phyloP scores from a whole-genome alignment of 352 stramenopile species.

The Blastocystis sp. region DNA sequence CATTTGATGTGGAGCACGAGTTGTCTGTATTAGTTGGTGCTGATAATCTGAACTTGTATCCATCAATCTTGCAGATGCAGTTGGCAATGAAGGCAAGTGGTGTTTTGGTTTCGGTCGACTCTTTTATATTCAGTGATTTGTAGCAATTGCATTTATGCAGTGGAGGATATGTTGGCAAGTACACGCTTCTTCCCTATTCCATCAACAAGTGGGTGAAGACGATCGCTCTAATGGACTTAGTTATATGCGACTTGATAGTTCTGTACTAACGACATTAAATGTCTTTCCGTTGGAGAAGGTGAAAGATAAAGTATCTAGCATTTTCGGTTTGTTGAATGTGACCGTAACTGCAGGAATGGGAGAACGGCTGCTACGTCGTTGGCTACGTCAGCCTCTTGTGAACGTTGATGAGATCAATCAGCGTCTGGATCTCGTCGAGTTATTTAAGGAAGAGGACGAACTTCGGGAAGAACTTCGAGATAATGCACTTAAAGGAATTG shows the following conservation, averaged over 20 bases:
- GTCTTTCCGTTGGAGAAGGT: conserved; percentile 74
- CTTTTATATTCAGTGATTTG: not conserved
- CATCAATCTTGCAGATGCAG: conserved; percentile 72
- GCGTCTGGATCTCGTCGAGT: conserved; percentile 81
- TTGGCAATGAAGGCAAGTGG: conserved; percentile 69
- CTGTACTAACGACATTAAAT: conserved; percentile 82
- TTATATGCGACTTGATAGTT: conserved; percentile 83
- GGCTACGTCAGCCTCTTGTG: conserved; percentile 88
- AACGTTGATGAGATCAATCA: conserved; percentile 76
- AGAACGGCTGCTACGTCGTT: conserved; percentile 81
- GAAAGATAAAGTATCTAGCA: conserved; percentile 64
- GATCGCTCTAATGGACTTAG: not conserved
- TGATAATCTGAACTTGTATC: conserved; percentile 66
- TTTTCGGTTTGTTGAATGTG: conserved; percentile 51
- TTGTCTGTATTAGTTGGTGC: conserved; percentile 32
- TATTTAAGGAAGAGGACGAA: conserved; percentile 80
- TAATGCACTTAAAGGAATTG: conserved; percentile 55
- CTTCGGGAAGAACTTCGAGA: conserved; percentile 74
- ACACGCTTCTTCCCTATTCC: conserved; percentile 22
- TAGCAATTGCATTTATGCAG: conserved; percentile 37
- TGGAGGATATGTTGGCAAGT: conserved; percentile 22
- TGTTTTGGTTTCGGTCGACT: conserved; percentile 37
- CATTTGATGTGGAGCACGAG: conserved; percentile 42
- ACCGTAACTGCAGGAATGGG: conserved; percentile 50
- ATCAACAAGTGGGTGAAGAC: conserved; percentile 62